These are phyloP conservation scores for Cnidoscolus chayamansa DNA, from an alignment of 441 rosid species.

Conservation along the genomic window DNA sequence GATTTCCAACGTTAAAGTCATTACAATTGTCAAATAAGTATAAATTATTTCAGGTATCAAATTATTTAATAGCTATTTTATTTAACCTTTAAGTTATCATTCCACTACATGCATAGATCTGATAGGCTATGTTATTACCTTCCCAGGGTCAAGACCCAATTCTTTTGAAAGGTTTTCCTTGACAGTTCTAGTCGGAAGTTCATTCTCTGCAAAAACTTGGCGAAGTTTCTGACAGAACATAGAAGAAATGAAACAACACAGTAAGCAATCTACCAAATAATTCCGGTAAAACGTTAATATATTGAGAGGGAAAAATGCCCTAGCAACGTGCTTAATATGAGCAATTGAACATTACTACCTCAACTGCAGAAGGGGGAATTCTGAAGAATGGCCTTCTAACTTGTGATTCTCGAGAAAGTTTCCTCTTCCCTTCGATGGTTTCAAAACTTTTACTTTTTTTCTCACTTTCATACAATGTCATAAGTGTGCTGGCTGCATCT, in stretches of 20 bases:
- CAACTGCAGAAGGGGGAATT: constrained; percentile 70
- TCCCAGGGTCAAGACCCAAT: constrained; percentile 73
- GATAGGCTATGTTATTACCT: constrained; percentile 44
- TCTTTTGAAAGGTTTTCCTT: constrained; percentile 78
- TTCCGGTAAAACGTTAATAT: constrained; percentile 5
- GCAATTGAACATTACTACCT: constrained; percentile 43
- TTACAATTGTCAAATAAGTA: not conserved
- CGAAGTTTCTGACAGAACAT: constrained; percentile 75
- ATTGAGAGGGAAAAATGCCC: constrained; percentile 6
- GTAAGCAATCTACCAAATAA: constrained; percentile 14
- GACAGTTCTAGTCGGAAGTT: constrained; percentile 81
- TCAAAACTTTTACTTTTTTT: constrained; percentile 36
- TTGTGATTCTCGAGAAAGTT: constrained; percentile 36
- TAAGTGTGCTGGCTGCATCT: constrained; percentile 68
- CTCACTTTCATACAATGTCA: constrained; percentile 60
- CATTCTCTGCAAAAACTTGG: constrained; percentile 81
- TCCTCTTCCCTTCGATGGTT: constrained; percentile 32
- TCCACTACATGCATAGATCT: not conserved
- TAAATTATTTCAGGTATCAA: not conserved
- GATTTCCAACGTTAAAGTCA: not conserved
- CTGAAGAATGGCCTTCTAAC: constrained; percentile 61
- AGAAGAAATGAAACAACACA: constrained; percentile 20
- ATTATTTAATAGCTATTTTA: not conserved
- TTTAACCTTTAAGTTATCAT: not conserved
- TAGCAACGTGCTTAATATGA: constrained; percentile 3